phyloP scores from a whole-genome alignment of 192 early-diverging fungal species.

The Coemansia sp. region DNA sequence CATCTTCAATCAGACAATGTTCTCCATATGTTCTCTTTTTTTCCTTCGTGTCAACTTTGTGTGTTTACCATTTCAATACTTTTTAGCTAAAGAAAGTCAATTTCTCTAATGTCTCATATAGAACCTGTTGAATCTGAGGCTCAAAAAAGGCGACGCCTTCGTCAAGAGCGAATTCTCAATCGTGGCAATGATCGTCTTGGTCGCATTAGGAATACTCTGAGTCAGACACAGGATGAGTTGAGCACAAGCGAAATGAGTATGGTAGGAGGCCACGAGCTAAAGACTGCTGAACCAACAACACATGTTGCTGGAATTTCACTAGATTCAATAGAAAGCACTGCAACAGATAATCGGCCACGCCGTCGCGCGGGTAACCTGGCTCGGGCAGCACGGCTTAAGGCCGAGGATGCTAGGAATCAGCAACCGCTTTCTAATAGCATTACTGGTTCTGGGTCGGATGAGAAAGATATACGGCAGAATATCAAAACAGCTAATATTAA shows the following conservation, averaged over 20 bases:
- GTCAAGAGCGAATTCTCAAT: conserved; percentile 51
- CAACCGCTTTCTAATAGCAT: not conserved
- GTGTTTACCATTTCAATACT: not conserved
- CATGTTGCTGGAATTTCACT: conserved; percentile 23
- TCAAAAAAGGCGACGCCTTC: conserved; percentile 35
- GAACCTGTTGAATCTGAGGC: conserved; percentile 30
- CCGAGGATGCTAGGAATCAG: not conserved
- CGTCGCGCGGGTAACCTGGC: conserved; percentile 48
- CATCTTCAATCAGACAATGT: no score
- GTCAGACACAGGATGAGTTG: conserved; percentile 34
- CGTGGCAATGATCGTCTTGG: conserved; percentile 44
- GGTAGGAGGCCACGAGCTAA: conserved; percentile 44
- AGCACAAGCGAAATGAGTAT: conserved; percentile 22
- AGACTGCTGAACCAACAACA: conserved; percentile 12
- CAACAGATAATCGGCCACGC: conserved; percentile 12
- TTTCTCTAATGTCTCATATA: conserved; percentile 8
- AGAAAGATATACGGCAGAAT: not conserved
- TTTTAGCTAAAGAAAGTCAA: not conserved
- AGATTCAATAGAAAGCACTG: conserved; percentile 1
- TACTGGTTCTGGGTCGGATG: not conserved
- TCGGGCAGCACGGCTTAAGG: conserved; percentile 40
- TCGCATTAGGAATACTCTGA: conserved; percentile 42
- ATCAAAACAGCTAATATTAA: conserved; percentile 21
- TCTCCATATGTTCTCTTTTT: not conserved
- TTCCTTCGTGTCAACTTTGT: not conserved